Percentiles rank a stretch among this genome's conserved stretches.
These are phyloP conservation scores for Globisporangium okanoganense DNA, from an alignment of 352 stramenopile genomes.

Conservation along the genomic window DNA sequence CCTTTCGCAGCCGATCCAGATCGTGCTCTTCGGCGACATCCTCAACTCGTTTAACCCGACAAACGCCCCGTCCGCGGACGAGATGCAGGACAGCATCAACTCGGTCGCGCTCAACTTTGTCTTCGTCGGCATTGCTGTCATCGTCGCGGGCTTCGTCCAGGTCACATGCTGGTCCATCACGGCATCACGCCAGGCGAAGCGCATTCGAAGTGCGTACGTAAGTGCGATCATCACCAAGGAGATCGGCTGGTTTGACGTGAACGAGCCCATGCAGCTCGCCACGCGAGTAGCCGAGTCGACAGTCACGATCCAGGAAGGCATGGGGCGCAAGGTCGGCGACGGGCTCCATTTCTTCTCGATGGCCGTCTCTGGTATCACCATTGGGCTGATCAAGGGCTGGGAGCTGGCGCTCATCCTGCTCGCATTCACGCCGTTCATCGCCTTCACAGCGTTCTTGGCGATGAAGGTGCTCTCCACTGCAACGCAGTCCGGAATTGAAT, in stretches of 20 bases:
- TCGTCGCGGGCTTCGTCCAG: constrained; percentile 37
- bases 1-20: constrained; percentile 22
- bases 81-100: constrained; percentile 38
- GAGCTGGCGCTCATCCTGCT: constrained; percentile 61
- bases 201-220: constrained; percentile 30
- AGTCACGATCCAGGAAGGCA: constrained; percentile 60
- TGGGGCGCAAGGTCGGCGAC: constrained; percentile 57
- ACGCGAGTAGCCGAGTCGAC: constrained; percentile 27
- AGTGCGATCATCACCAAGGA: constrained; percentile 31
- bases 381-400: constrained; percentile 67
- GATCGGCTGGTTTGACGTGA: constrained; percentile 48
- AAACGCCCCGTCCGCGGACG: neutral
- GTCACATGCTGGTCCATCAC: constrained; percentile 57
- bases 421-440: constrained; percentile 62
- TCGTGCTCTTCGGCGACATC: constrained; percentile 33
- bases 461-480: constrained; percentile 49
- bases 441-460: constrained; percentile 35
- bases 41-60: constrained; percentile 31
- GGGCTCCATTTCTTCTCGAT: constrained; percentile 58
- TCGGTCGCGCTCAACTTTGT: constrained; percentile 26
- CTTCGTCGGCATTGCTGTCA: constrained; percentile 20
- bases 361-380: constrained; percentile 52
- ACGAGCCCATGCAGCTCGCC: constrained; percentile 28
- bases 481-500: constrained; percentile 47
- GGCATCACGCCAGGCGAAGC: constrained; percentile 51